Conservation (phyloP, 2,329 filamentous ascomycete genomes). For the Pyricularia pennisetigena region DNA sequence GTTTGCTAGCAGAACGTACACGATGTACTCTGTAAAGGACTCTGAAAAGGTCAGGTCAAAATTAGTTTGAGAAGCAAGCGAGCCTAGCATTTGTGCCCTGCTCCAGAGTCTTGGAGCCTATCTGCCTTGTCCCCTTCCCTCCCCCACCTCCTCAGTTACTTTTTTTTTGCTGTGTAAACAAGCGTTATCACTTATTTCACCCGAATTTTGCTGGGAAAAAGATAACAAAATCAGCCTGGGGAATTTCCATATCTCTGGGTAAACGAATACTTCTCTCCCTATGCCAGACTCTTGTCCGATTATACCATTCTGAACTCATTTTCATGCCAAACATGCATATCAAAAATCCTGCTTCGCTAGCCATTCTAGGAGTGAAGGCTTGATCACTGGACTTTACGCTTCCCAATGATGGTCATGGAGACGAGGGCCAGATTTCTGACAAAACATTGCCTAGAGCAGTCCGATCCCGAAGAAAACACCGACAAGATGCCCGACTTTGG, state of each 20-base stretch:
- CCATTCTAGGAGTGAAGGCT: not conserved
- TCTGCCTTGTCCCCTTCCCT: not conserved
- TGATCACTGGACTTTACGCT: not conserved
- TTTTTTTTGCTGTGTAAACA: not conserved
- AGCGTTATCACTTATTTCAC: not conserved
- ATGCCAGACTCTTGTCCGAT: not conserved
- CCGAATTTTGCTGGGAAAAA: not conserved
- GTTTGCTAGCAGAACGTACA: not conserved
- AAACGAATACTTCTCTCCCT: not conserved
- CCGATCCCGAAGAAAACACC: not conserved
- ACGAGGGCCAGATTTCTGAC: not conserved
- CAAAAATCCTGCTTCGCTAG: not conserved
- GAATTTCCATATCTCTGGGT: not conserved
- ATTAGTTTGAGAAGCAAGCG: not conserved
- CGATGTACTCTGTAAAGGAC: not conserved
- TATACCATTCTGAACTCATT: not conserved
- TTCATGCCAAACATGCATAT: not conserved
- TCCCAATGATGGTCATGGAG: not conserved
- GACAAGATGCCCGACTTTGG: conserved; percentile 44
- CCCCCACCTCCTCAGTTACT: not conserved
- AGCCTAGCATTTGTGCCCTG: not conserved
- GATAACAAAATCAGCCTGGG: not conserved
- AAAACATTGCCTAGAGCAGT: not conserved
- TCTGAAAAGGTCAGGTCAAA: not conserved
- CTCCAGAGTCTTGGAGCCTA: not conserved